Evolutionary conservation across 768 basidiomycete species (phyloP).

Genomic region (Cystofilobasidium bisporidii): DNA sequence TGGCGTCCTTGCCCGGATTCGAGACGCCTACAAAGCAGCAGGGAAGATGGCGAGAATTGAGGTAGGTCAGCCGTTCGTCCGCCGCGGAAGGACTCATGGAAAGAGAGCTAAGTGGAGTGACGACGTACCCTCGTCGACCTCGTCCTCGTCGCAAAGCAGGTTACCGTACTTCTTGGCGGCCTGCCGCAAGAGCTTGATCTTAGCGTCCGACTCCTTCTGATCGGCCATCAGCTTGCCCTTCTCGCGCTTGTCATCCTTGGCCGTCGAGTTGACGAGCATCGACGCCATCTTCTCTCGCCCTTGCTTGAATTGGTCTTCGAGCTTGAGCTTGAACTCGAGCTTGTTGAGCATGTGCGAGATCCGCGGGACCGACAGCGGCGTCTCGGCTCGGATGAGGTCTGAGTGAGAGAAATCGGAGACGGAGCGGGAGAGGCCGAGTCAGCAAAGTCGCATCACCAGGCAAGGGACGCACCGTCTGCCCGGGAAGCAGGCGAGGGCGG

Average conservation of each 20-base stretch:
- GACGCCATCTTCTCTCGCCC: slow-evolving; percentile 96
- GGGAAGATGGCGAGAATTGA: background rate
- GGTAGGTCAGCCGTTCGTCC: too few species aligned
- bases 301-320: slow-evolving; percentile 94
- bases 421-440: background rate
- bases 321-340: slow-evolving; percentile 96
- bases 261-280: slow-evolving; percentile 66
- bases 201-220: slow-evolving; percentile 86
- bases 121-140: slow-evolving; percentile 55
- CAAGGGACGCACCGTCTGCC: too few species aligned
- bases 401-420: background rate
- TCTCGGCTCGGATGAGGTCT: slow-evolving; percentile 96
- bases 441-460: background rate
- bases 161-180: slow-evolving; percentile 96
- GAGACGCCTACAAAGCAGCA: slow-evolving; percentile 5
- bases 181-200: slow-evolving; percentile 82
- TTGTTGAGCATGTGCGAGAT: slow-evolving; percentile 97
- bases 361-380: slow-evolving; percentile 88
- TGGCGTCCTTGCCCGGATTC: slow-evolving; percentile 52
- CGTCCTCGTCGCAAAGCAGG: slow-evolving; percentile 57
- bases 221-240: slow-evolving; percentile 88
- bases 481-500: too few species aligned
- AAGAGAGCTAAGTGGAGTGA: background rate
- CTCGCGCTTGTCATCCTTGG: slow-evolving; percentile 94
- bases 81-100: background rate